Percentiles rank a stretch among this genome's conserved stretches.
phyloP scores from a whole-genome alignment of 495 filamentous ascomycete species.

The Friedmanniomyces endolithicus region DNA sequence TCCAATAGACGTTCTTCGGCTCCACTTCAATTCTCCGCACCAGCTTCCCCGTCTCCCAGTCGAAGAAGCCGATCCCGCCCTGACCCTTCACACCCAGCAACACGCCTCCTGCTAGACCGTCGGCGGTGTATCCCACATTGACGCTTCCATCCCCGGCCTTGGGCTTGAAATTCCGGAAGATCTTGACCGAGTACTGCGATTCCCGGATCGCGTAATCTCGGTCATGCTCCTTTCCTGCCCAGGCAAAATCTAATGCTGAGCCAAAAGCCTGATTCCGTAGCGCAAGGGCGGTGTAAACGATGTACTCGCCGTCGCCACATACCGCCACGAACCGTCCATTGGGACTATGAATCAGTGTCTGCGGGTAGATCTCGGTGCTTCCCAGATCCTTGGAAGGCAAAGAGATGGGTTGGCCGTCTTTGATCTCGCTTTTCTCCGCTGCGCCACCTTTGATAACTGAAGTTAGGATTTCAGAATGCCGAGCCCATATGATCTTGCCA shows the following conservation, averaged over 20 bases:
- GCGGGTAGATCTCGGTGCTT: conserved; percentile 91
- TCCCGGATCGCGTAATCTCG: conserved; percentile 97
- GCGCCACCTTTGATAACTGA: conserved; percentile 73
- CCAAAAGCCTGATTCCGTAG: conserved; percentile 98
- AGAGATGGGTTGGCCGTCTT: conserved; percentile 76
- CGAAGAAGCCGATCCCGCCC: conserved; percentile 88
- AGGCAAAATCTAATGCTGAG: conserved; percentile 87
- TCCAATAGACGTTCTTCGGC: conserved; percentile 86
- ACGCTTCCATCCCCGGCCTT: conserved; percentile 57
- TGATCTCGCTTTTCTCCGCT: conserved; percentile 56
- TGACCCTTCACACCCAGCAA: conserved; percentile 92
- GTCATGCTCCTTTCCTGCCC: conserved; percentile 95
- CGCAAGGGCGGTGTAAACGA: conserved; percentile 93
- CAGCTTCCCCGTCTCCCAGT: conserved; percentile 82
- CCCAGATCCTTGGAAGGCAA: conserved; percentile 89
- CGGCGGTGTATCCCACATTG: conserved; percentile 91
- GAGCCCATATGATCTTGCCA: conserved; percentile 91
- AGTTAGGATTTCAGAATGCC: conserved; percentile 86
- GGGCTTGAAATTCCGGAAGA: conserved; percentile 96
- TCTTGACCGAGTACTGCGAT: conserved; percentile 82
- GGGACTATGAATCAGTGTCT: conserved; percentile 85
- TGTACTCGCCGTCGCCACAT: conserved; percentile 95
- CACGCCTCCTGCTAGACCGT: conserved; percentile 79
- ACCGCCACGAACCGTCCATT: conserved; percentile 96
- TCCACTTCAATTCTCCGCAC: conserved; percentile 94